Conservation (phyloP, 345 rosid species). For the Conringia planisiliqua region DNA sequence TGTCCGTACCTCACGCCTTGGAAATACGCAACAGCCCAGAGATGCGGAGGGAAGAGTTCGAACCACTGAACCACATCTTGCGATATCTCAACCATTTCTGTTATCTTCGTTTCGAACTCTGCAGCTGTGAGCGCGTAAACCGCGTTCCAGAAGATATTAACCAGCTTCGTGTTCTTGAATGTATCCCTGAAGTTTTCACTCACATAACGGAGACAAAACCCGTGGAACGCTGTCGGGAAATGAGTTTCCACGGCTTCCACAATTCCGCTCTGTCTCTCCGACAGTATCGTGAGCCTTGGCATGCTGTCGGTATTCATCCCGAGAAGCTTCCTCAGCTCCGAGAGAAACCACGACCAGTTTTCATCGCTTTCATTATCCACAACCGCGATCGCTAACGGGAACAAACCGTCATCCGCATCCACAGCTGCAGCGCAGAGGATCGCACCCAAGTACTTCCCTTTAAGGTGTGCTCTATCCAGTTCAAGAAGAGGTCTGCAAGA, state of each 20-base stretch:
- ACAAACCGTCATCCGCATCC: slow-evolving; percentile 83
- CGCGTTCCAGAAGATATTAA: slow-evolving; percentile 93
- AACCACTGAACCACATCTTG: slow-evolving; percentile 81
- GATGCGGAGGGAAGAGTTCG: slow-evolving; percentile 68
- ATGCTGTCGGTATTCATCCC: slow-evolving; percentile 90
- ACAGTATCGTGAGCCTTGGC: slow-evolving; percentile 96
- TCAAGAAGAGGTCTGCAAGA: slow-evolving; percentile 95
- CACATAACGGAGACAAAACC: slow-evolving; percentile 85
- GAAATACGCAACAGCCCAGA: slow-evolving; percentile 95
- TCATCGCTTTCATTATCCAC: slow-evolving; percentile 84
- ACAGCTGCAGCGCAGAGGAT: slow-evolving; percentile 90
- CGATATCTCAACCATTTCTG: slow-evolving; percentile 90
- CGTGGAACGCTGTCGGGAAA: slow-evolving; percentile 91
- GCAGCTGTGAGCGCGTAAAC: slow-evolving; percentile 87
- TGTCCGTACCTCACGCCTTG: slow-evolving; percentile 90
- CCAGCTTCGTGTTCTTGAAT: slow-evolving; percentile 85
- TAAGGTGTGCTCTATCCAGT: slow-evolving; percentile 81
- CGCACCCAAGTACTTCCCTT: slow-evolving; percentile 90
- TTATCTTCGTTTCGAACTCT: slow-evolving; percentile 74
- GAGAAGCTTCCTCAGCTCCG: slow-evolving; percentile 90
- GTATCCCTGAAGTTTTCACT: slow-evolving; percentile 94
- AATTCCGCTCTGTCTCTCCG: slow-evolving; percentile 79
- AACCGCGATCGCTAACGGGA: slow-evolving; percentile 86
- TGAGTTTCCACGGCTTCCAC: slow-evolving; percentile 97
- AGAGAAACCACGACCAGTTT: slow-evolving; percentile 98